Evolutionary conservation across 2,329 filamentous ascomycete species (phyloP).

Genomic region (Zasmidium angulare): DNA sequence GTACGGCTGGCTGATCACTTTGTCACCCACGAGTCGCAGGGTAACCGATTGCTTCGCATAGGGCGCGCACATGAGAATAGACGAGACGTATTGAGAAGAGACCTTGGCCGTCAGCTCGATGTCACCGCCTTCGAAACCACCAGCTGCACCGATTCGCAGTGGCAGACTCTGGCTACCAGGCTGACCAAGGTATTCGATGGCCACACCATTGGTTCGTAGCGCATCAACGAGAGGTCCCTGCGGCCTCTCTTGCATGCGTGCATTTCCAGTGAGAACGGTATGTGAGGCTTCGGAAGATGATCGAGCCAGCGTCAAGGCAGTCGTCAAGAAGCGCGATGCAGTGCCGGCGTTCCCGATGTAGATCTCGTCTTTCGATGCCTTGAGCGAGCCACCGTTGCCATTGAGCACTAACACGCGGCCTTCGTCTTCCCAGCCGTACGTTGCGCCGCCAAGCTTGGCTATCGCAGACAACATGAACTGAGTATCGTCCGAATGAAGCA

Average conservation of each 20-base stretch:
- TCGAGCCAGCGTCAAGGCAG: slow-evolving; percentile 79
- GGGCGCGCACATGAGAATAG: slow-evolving; percentile 91
- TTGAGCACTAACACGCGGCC: slow-evolving; percentile 88
- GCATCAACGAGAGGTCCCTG: slow-evolving; percentile 93
- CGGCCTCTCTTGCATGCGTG: slow-evolving; percentile 92
- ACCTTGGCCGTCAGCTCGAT: slow-evolving; percentile 94
- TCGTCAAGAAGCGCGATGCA: slow-evolving; percentile 91
- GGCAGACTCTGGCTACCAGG: slow-evolving; percentile 82
- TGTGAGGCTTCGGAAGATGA: slow-evolving; percentile 61
- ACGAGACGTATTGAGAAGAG: slow-evolving; percentile 98
- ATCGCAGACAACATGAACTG: slow-evolving; percentile 98
- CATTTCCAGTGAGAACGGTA: slow-evolving; percentile 87
- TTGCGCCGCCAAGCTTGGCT: slow-evolving; percentile 76
- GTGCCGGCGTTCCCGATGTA: slow-evolving; percentile 97
- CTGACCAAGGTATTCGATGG: slow-evolving; percentile 80
- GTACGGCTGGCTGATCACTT: slow-evolving; percentile 93
- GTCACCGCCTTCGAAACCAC: slow-evolving; percentile 78
- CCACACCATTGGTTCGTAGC: slow-evolving; percentile 80
- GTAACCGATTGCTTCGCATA: slow-evolving; percentile 95
- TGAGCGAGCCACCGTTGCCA: slow-evolving; percentile 83
- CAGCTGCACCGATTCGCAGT: slow-evolving; percentile 75
- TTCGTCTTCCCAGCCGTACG: slow-evolving; percentile 90
- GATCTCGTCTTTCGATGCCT: slow-evolving; percentile 72
- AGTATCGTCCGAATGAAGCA: slow-evolving; percentile 94
- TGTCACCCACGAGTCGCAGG: slow-evolving; percentile 86